Conservation (phyloP, 106 monocot genomes). For the Dioscorea dumetorum region DNA sequence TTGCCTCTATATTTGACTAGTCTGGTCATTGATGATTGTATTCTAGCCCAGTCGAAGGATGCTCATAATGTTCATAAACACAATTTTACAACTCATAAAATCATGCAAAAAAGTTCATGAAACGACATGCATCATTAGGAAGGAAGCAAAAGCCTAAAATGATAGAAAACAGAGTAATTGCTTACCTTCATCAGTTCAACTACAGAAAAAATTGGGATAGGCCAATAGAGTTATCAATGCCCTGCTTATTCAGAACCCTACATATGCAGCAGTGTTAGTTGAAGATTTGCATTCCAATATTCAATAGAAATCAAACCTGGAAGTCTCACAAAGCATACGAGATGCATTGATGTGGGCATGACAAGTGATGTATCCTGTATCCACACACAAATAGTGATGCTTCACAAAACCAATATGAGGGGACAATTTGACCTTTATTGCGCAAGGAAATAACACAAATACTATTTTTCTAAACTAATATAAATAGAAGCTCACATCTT, state of each 20-base stretch:
- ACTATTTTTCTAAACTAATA: no score
- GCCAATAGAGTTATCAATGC: constrained; percentile 39
- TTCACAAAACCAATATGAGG: neutral
- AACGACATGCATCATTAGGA: neutral
- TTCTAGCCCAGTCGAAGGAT: constrained; percentile 66
- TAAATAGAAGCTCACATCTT: constrained; percentile 36
- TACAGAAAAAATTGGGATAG: constrained; percentile 38
- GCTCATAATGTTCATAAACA: no score
- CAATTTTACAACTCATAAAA: constrained; percentile 84
- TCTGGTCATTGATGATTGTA: constrained; percentile 59
- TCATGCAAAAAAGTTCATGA: constrained; percentile 39
- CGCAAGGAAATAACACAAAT: no score
- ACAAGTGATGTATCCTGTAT: no score
- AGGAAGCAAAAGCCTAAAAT: neutral
- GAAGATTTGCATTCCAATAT: neutral
- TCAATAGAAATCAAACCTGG: neutral
- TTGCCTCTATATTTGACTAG: constrained; percentile 52
- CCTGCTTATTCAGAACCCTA: constrained; percentile 75
- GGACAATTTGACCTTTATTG: no score
- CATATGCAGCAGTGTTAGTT: neutral
- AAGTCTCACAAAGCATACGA: neutral
- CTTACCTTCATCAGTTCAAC: constrained; percentile 81
- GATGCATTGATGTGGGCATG: no score
- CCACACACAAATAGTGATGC: neutral
- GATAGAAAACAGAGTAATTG: neutral